phyloP scores from a whole-genome alignment of 2,329 filamentous ascomycete genomes.

The Penicillium sp. region DNA sequence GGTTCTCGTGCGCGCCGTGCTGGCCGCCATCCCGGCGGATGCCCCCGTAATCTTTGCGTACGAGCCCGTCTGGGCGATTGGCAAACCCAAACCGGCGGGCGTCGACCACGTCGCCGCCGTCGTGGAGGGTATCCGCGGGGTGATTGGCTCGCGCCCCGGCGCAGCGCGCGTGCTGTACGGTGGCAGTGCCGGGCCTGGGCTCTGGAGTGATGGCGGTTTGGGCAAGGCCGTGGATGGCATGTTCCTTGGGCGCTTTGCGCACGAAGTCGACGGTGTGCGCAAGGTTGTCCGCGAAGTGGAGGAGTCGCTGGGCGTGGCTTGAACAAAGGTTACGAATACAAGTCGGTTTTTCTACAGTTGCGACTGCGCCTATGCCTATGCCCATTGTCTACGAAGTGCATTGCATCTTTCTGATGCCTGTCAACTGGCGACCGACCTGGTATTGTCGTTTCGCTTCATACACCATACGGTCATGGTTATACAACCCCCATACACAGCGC shows the following conservation, averaged over 20 bases:
- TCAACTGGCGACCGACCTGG: background rate
- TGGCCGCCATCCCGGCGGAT: slow-evolving; percentile 61
- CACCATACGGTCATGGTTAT: slow-evolving; percentile 24
- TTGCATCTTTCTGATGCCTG: background rate
- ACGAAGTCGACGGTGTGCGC: slow-evolving; percentile 71
- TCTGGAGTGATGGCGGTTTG: slow-evolving; percentile 60
- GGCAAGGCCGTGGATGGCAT: slow-evolving; percentile 73
- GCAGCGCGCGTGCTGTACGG: slow-evolving; percentile 74
- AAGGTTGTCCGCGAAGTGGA: slow-evolving; percentile 73
- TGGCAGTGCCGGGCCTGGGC: slow-evolving; percentile 77
- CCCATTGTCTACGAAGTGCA: background rate
- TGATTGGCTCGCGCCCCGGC: slow-evolving; percentile 58
- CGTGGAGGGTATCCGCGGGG: slow-evolving; percentile 61
- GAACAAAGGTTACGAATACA: background rate
- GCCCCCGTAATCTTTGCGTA: slow-evolving; percentile 78
- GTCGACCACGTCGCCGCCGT: slow-evolving; percentile 73
- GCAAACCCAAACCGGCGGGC: slow-evolving; percentile 69
- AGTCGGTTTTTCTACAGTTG: background rate
- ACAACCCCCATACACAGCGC: slow-evolving; percentile 11
- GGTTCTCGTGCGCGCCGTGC: slow-evolving; percentile 64
- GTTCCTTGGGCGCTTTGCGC: slow-evolving; percentile 79
- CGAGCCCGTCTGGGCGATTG: slow-evolving; percentile 89
- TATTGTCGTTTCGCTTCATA: slow-evolving; percentile 22
- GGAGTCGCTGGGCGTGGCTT: slow-evolving; percentile 33
- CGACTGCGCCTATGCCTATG: background rate